Conservation (phyloP, 2,329 filamentous ascomycete species). For the Periglandula ipomoeae region DNA sequence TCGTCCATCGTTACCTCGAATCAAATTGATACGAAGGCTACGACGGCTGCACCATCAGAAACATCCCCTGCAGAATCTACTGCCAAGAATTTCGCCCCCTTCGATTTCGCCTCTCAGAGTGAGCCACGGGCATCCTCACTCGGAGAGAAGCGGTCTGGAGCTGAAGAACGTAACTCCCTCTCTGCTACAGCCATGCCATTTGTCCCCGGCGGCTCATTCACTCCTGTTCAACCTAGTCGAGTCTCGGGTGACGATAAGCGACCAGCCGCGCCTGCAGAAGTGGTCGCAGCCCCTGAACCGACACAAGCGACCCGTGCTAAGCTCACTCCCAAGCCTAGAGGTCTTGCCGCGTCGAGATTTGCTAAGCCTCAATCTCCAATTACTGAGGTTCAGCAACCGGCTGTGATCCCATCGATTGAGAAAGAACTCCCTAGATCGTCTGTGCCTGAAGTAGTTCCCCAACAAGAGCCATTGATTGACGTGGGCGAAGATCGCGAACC, state of each 20-base stretch:
- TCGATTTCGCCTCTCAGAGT: constrained; percentile 45
- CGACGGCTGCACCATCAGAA: constrained; percentile 43
- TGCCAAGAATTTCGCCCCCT: constrained; percentile 41
- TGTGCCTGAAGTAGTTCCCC: not conserved
- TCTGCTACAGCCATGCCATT: constrained; percentile 68
- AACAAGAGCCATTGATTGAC: not conserved
- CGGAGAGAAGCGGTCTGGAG: constrained; percentile 29
- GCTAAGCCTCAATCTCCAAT: constrained; percentile 29
- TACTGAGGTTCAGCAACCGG: constrained; percentile 15
- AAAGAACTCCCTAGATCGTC: constrained; percentile 9
- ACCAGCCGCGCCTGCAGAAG: not conserved
- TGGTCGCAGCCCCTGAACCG: constrained; percentile 6
- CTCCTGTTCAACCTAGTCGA: constrained; percentile 12
- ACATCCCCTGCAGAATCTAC: constrained; percentile 39
- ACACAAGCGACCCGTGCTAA: constrained; percentile 20
- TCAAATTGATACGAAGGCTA: constrained; percentile 42
- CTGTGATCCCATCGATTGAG: constrained; percentile 22
- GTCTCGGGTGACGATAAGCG: not conserved
- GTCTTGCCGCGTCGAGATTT: constrained; percentile 35
- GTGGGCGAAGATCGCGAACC: constrained; percentile 25
- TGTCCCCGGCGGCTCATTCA: constrained; percentile 33
- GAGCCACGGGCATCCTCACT: constrained; percentile 44
- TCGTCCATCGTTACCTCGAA: constrained; percentile 46
- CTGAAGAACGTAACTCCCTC: constrained; percentile 38
- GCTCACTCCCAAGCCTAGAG: constrained; percentile 26